Conservation (phyloP, 495 filamentous ascomycete genomes). For the Penicillium lagena region DNA sequence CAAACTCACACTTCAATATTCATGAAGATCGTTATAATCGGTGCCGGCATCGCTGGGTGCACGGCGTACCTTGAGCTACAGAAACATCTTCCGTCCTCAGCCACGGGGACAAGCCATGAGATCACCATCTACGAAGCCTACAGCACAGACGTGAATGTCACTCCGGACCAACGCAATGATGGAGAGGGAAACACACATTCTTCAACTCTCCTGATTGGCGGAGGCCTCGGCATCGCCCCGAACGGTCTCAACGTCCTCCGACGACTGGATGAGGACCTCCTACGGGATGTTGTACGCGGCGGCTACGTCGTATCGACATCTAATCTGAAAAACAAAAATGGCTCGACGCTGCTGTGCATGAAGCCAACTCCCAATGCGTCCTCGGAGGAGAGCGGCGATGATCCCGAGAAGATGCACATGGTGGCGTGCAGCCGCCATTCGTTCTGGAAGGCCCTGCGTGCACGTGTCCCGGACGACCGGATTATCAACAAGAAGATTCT, state of each 20-base stretch:
- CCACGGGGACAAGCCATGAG: slow-evolving; percentile 2
- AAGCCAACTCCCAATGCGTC: slow-evolving; percentile 1
- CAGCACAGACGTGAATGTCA: slow-evolving; percentile 3
- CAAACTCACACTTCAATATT: background rate
- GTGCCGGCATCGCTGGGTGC: slow-evolving; percentile 42
- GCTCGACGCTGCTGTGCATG: slow-evolving; percentile 22
- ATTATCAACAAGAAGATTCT: slow-evolving; percentile 24
- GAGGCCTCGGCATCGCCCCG: slow-evolving; percentile 7
- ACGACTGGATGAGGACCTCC: slow-evolving; percentile 11
- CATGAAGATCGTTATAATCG: slow-evolving; percentile 46
- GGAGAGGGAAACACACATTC: slow-evolving; percentile 3
- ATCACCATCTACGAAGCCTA: slow-evolving; percentile 14
- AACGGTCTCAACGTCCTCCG: slow-evolving; percentile 10
- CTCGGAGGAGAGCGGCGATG: background rate
- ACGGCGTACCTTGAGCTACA: slow-evolving; percentile 36
- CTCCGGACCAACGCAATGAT: slow-evolving; percentile 2
- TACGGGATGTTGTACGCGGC: slow-evolving; percentile 14
- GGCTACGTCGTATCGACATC: slow-evolving; percentile 32
- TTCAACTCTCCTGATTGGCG: slow-evolving; percentile 10
- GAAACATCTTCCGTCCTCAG: slow-evolving; percentile 21
- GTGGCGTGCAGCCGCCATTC: slow-evolving; percentile 28
- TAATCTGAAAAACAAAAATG: slow-evolving; percentile 31
- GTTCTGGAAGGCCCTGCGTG: slow-evolving; percentile 26
- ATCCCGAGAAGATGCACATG: slow-evolving; percentile 14
- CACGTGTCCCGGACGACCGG: slow-evolving; percentile 20